phyloP scores from a whole-genome alignment of 257 asterid genomes.

The Verbena officinalis region DNA sequence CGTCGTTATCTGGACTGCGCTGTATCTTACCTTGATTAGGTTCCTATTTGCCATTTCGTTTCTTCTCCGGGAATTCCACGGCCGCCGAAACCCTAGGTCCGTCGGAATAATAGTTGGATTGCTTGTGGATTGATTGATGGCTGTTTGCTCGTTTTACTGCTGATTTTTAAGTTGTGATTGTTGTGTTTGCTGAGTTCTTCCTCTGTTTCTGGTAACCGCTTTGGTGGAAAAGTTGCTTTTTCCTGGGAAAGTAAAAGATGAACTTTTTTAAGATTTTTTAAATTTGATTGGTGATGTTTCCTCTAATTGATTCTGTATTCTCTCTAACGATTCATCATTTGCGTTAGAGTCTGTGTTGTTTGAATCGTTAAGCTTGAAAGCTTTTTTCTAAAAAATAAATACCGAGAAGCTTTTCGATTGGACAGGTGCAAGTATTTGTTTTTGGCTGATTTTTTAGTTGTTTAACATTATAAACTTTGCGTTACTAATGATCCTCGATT shows the following conservation, averaged over 20 bases:
- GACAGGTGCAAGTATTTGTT: too few species aligned
- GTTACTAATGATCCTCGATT: too few species aligned
- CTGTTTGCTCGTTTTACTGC: slow-evolving; percentile 3
- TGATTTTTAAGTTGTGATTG: neutral
- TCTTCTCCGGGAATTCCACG: slow-evolving; percentile 21
- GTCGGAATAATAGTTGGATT: slow-evolving; percentile 6
- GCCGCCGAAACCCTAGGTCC: slow-evolving; percentile 59
- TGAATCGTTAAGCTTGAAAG: too few species aligned
- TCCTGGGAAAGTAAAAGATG: too few species aligned
- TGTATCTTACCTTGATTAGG: slow-evolving; percentile 25
- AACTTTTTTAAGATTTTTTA: neutral
- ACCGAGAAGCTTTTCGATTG: too few species aligned
- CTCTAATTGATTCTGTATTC: slow-evolving; percentile 11
- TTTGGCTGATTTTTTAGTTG: too few species aligned
- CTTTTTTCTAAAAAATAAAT: too few species aligned
- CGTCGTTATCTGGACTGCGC: slow-evolving; percentile 27
- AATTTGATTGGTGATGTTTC: neutral
- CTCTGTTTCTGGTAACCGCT: neutral
- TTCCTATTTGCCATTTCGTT: neutral
- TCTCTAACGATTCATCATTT: neutral
- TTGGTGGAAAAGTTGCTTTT: slow-evolving; percentile 13
- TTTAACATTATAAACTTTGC: too few species aligned
- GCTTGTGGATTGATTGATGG: slow-evolving; percentile 3
- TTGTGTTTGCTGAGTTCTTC: neutral
- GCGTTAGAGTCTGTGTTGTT: neutral